Evolutionary conservation across 1,284 basidiomycete genomes (phyloP), one percentile per base, ranked within the genome.

Genomic region (Puccinia horiana): DNA sequence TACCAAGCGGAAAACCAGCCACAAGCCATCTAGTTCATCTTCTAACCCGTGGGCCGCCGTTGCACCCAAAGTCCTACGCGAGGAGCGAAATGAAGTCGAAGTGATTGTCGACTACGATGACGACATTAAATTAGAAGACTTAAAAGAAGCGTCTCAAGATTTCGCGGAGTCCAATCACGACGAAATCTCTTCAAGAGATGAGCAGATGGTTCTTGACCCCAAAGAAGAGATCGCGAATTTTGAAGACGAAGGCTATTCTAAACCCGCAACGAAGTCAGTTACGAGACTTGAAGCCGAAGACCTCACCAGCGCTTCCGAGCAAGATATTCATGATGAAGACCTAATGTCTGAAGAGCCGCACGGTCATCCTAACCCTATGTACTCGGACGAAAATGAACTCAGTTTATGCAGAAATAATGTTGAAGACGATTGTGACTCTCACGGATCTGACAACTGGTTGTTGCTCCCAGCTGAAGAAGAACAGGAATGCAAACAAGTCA

Each of bases 281-380:
- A 72, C 54, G 26, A 47, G 49, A 12, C 56, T 65, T n/a, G 63
- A 75, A 49, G 37, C 83, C 6, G 82, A 78, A 49, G 75, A 92
- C 61, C 87, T 92, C 83, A 88, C 90, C 52, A 91, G 92, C 16
- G 90, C 89, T 58, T 90, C 89, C 82, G 90, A 89, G 16, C 85
- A 89, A 26, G 65, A 69, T 82, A 88, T 88, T 83, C 91, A 91
- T 85, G 87, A 90, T 86, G 88, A 88, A 74, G 90, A 93, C 84
- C 87, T 93, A 63, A 76, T 76, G 54, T 42, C 32, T 35, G 49
- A 76, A 20, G 74, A 75, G 8, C 35, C 61, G 35, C n/a, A 42
- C 29, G 29, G 61, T 35, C 63, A 54, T 20, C 20, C 20, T 26
- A 29, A 61, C 2, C 69, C 56, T 12, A 40, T 80, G 67, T 63